A percentile compares a stretch with the other conserved stretches of the same genome.
Conservation (phyloP, 345 rosid genomes). For the Eucalyptus rudis region DNA sequence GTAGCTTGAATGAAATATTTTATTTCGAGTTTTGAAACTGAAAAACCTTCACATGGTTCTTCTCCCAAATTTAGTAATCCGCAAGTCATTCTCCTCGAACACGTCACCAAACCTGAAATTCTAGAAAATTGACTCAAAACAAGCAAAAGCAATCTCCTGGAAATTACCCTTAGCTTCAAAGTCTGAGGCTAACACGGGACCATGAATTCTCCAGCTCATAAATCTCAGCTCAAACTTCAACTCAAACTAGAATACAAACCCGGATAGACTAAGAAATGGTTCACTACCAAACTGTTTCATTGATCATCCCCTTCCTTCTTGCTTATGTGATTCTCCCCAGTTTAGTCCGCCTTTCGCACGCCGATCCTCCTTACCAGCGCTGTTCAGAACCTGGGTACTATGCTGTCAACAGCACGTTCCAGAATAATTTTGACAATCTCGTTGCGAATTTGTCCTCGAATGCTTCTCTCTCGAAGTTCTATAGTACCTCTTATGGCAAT, state of each 20-base stretch:
- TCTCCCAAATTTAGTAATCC: too few relatives aligned
- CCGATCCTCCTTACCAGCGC: not conserved
- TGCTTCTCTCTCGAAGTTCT: not conserved
- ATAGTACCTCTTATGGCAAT: constrained; percentile 1
- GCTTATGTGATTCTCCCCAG: not conserved
- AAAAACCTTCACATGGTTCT: too few relatives aligned
- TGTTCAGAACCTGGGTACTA: not conserved
- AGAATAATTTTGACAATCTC: not conserved
- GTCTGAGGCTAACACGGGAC: not conserved
- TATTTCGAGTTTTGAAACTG: not conserved
- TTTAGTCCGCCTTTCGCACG: not conserved
- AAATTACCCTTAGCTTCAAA: not conserved
- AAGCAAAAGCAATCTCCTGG: not conserved
- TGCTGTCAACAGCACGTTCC: not conserved
- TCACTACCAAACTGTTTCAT: not conserved
- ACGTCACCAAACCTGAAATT: not conserved
- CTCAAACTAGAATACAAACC: not conserved
- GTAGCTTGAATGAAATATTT: not conserved
- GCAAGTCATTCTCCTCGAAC: too few relatives aligned
- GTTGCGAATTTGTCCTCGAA: not conserved
- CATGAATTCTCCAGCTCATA: not conserved
- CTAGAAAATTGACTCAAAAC: not conserved
- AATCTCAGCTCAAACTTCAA: not conserved
- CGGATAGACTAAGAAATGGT: not conserved
- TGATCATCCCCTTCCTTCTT: not conserved